A percentile compares a stretch with the other conserved stretches of the same genome.
Conservation (phyloP, 2,329 filamentous ascomycete species). For the Bipolaris bicolor region DNA sequence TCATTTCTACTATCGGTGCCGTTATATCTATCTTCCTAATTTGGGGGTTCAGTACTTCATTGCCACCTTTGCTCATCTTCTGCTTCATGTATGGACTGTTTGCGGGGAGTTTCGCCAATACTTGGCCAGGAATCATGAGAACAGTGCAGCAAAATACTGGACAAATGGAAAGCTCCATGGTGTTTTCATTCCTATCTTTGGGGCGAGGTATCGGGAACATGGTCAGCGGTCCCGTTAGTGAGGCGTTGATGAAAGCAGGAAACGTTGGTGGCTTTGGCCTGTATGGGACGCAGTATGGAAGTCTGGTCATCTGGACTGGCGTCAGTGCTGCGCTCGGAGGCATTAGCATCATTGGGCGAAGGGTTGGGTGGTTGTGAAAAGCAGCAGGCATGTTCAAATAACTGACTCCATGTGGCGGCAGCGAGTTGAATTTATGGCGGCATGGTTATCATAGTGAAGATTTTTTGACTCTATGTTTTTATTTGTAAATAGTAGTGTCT, state of each 20-base stretch:
- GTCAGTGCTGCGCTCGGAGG: constrained; percentile 46
- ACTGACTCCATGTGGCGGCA: too few relatives aligned
- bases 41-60: constrained; percentile 55
- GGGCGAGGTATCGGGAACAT: constrained; percentile 60
- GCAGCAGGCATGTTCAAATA: neutral
- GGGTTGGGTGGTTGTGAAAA: constrained; percentile 7
- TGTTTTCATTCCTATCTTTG: constrained; percentile 55
- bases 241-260: constrained; percentile 46
- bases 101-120: constrained; percentile 34
- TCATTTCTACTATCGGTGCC: constrained; percentile 52
- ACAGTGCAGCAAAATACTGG: constrained; percentile 24
- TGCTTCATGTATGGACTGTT: constrained; percentile 47
- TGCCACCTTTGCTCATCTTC: constrained; percentile 44
- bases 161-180: constrained; percentile 47
- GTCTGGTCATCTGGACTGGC: constrained; percentile 52
- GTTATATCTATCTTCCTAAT: constrained; percentile 52
- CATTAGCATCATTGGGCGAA: constrained; percentile 29
- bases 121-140: constrained; percentile 36
- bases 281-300: constrained; percentile 53
- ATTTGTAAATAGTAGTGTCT: too few relatives aligned
- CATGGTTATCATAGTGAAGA: neutral
- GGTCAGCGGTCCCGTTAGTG: constrained; percentile 57
- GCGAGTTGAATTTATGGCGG: too few relatives aligned
- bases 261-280: constrained; percentile 26
- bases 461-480: too few relatives aligned